Evolutionary conservation across 1,284 basidiomycete genomes (phyloP), one percentile per base, ranked within the genome.

Genomic region (Caloboletus firmus): DNA sequence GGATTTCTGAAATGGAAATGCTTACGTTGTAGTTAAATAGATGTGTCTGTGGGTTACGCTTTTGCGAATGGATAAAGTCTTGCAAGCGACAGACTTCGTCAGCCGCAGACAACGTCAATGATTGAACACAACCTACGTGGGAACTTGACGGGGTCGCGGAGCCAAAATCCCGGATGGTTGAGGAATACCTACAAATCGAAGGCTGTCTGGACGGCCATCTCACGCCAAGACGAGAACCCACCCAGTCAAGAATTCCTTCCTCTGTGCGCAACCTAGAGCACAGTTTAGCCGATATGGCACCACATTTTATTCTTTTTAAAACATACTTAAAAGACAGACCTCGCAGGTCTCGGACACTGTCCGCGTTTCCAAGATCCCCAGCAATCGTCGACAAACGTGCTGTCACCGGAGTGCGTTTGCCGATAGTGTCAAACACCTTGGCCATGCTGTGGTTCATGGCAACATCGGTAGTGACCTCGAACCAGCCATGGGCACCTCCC

Each of bases 401-500:
- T 4, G 60, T 61, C 24, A 65, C 53, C 0, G 63, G 54, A 7
- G 63, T 63, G n/a, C 49, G 54, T 45, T 65, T 63, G 28, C 62
- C 63, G 8, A 65, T n/a, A 4, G 54, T 57, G 39, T 60, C 47
- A 17, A 63, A 63, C 24, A 65, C 46, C 30, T 49, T 54, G 7
- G 60, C 62, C 46, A 63, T 62, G n/a, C 51, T 79, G 15, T 78
- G 74, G 40, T 76, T 80, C 43, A 66, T 64, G 63, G 77, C 79
- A 26, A 79, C 55, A 22, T 60, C 50, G 46, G 65, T 67, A 9
- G 64, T 67, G 11, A 63, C 61, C 63, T 82, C 80, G 62, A 81
- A 84, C 58, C 76, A 72, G 44, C 83, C 83, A 65, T 84, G 82
- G 5, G 82, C 83, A 35, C 80, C 83, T 20, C 68, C 72, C 28